Evolutionary conservation across 2,329 filamentous ascomycete genomes (phyloP).

Genomic region (Rachicladosporium sp.): DNA sequence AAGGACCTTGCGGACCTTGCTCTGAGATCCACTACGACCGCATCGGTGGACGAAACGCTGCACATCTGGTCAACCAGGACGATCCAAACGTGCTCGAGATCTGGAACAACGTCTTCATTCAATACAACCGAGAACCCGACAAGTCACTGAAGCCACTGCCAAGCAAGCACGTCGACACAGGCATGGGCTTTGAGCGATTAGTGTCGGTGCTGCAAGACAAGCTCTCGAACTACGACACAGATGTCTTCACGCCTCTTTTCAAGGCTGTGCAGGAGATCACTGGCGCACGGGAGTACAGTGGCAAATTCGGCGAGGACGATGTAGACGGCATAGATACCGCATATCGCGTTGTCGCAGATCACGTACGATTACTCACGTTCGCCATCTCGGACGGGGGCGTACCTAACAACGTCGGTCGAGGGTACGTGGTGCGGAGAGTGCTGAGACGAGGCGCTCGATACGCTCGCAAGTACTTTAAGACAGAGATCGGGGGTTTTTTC

Average conservation of each 20-base stretch:
- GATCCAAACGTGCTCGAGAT: constrained; percentile 95
- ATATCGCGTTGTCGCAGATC: constrained; percentile 90
- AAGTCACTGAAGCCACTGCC: constrained; percentile 71
- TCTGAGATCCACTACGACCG: constrained; percentile 96
- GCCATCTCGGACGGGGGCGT: constrained; percentile 86
- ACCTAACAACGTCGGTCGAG: constrained; percentile 87
- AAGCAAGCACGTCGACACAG: constrained; percentile 92
- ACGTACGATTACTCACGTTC: constrained; percentile 81
- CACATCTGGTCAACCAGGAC: constrained; percentile 83
- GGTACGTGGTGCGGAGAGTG: constrained; percentile 90
- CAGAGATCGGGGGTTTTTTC: constrained; percentile 91
- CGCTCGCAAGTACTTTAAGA: constrained; percentile 88
- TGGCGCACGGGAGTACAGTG: constrained; percentile 67
- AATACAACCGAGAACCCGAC: constrained; percentile 89
- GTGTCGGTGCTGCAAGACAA: constrained; percentile 89
- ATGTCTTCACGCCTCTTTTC: constrained; percentile 90
- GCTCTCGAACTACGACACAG: constrained; percentile 89
- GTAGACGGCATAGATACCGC: constrained; percentile 86
- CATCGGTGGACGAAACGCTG: constrained; percentile 80
- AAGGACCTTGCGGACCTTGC: constrained; percentile 92
- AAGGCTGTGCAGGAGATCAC: constrained; percentile 74
- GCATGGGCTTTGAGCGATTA: constrained; percentile 89
- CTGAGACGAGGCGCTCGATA: constrained; percentile 83
- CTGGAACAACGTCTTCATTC: constrained; percentile 99
- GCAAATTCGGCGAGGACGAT: constrained; percentile 87